Percentiles rank a stretch among this genome's conserved stretches.
These are phyloP conservation scores for Schizochytrium sp. DNA, from an alignment of 108 stramenopile species.

Conservation along the genomic window DNA sequence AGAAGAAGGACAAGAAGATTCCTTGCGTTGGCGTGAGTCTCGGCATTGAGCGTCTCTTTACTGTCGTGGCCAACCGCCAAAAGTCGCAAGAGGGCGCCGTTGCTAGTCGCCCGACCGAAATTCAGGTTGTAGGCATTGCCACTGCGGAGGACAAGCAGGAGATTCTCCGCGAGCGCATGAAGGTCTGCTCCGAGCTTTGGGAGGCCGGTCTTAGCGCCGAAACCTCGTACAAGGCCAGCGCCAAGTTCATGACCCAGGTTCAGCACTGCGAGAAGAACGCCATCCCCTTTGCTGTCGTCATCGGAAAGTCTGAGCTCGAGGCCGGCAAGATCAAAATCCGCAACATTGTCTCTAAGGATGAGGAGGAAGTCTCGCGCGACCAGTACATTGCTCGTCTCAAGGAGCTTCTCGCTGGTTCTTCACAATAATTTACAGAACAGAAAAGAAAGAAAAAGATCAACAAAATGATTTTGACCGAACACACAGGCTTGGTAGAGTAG, in stretches of 20 bases:
- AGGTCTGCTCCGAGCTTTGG: constrained; percentile 67
- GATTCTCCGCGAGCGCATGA: constrained; percentile 60
- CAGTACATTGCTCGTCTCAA: constrained; percentile 44
- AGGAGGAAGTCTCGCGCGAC: constrained; percentile 48
- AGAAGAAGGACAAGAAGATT: constrained; percentile 50
- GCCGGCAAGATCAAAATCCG: constrained; percentile 70
- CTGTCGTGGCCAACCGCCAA: constrained; percentile 70
- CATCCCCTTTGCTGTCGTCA: constrained; percentile 75
- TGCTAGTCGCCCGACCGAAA: constrained; percentile 24
- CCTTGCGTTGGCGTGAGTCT: constrained; percentile 83
- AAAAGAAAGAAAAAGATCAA: too few relatives aligned
- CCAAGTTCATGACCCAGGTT: constrained; percentile 70
- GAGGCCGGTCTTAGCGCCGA: constrained; percentile 69
- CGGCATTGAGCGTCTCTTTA: constrained; percentile 83
- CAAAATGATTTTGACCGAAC: too few relatives aligned
- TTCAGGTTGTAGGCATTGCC: constrained; percentile 63
- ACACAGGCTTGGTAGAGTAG: too few relatives aligned
- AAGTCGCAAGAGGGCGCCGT: constrained; percentile 52
- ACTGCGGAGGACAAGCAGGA: constrained; percentile 60
- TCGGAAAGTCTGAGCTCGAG: constrained; percentile 72
- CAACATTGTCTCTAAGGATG: constrained; percentile 59
- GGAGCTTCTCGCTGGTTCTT: neutral
- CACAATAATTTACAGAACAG: too few relatives aligned
- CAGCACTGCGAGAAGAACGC: constrained; percentile 63
- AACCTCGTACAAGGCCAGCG: constrained; percentile 66